Conservation (phyloP, 257 asterid species). For the Solanum sparsipilum region DNA sequence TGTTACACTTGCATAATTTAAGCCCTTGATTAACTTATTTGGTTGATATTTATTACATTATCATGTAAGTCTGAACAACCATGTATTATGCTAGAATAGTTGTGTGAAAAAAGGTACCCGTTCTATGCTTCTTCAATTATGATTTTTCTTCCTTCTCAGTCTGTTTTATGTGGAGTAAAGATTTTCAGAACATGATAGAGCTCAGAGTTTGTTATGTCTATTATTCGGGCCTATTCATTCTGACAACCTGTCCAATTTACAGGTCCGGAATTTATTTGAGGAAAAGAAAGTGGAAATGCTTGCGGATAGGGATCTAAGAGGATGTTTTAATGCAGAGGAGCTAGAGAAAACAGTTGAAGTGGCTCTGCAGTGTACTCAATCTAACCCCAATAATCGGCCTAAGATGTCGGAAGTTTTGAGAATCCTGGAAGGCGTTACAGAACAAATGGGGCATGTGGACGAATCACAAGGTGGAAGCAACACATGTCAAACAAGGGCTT, state of each 20-base stretch:
- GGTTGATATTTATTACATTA: background rate
- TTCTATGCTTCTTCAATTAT: background rate
- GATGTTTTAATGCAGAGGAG: slow-evolving; percentile 42
- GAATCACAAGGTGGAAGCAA: slow-evolving; percentile 43
- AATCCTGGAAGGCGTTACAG: slow-evolving; percentile 46
- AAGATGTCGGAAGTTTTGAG: slow-evolving; percentile 65
- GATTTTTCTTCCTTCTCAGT: background rate
- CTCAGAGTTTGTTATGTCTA: background rate
- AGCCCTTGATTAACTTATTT: background rate
- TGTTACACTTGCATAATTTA: background rate
- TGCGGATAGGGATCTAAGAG: slow-evolving; percentile 61
- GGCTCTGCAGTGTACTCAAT: slow-evolving; percentile 57
- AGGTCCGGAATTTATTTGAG: slow-evolving; percentile 56
- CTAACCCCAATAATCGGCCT: slow-evolving; percentile 61
- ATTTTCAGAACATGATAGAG: background rate
- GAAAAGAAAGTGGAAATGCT: slow-evolving; percentile 59
- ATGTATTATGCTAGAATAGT: background rate
- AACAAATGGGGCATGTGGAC: slow-evolving; percentile 24
- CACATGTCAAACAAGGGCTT: slow-evolving; percentile 29
- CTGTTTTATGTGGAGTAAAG: background rate
- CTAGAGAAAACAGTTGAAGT: slow-evolving; percentile 50
- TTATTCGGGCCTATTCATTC: background rate
- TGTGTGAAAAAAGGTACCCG: background rate
- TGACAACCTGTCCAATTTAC: background rate
- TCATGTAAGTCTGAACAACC: background rate